Conservation (phyloP, 139 green algal genomes). For the Chlamydomonas schloesseri region DNA sequence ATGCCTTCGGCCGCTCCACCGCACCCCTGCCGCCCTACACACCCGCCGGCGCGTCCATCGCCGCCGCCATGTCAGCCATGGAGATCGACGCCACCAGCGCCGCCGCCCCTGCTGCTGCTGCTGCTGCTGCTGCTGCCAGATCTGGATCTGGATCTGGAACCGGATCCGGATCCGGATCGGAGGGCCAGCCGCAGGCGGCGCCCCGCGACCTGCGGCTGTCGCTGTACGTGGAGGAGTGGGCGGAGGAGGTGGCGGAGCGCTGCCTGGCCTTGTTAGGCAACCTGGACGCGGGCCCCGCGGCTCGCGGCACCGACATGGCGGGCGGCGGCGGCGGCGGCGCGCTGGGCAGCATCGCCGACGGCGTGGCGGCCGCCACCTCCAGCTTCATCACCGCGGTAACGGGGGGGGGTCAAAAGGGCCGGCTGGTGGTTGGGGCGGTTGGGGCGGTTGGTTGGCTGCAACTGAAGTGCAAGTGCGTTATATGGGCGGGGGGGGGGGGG, state of each 20-base stretch:
- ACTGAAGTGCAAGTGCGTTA: too few species aligned
- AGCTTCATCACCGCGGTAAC: background rate
- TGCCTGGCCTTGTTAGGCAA: conserved; percentile 81
- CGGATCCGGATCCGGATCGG: too few species aligned
- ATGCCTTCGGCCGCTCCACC: background rate
- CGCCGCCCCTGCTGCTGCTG: too few species aligned
- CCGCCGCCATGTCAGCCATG: background rate
- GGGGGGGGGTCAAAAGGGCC: background rate
- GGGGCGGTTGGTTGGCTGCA: too few species aligned
- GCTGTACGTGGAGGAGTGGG: conserved; percentile 81
- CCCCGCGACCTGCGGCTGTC: conserved; percentile 48
- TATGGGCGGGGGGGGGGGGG: too few species aligned
- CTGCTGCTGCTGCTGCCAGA: too few species aligned
- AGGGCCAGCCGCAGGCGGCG: too few species aligned
- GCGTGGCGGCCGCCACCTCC: background rate
- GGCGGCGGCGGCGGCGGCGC: background rate
- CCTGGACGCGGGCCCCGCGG: conserved; percentile 74
- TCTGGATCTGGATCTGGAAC: too few species aligned
- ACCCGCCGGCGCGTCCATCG: background rate
- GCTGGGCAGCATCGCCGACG: too few species aligned
- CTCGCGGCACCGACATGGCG: conserved; percentile 51
- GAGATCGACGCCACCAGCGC: too few species aligned
- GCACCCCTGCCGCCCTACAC: background rate
- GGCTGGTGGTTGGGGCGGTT: background rate
- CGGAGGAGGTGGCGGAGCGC: conserved; percentile 80